Percentiles rank a stretch among this genome's conserved stretches.
These are phyloP conservation scores for Shiraia bambusicola DNA, from an alignment of 2,329 filamentous ascomycete species.

Conservation along the genomic window DNA sequence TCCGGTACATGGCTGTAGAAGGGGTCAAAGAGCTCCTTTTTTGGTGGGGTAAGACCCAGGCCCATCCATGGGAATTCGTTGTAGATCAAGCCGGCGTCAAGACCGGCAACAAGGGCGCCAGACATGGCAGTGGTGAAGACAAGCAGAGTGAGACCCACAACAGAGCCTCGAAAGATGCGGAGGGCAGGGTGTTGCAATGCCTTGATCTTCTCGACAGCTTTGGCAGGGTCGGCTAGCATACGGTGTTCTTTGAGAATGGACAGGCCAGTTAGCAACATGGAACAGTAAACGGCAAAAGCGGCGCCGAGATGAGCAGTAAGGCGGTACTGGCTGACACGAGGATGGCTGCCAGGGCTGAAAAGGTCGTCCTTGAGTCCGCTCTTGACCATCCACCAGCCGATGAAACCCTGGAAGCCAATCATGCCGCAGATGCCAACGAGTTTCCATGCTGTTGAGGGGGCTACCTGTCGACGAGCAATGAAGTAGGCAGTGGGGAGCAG, in stretches of 20 bases:
- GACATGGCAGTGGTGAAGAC: slow-evolving; percentile 92
- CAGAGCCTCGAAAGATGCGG: slow-evolving; percentile 69
- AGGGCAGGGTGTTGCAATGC: slow-evolving; percentile 67
- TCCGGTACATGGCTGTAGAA: slow-evolving; percentile 83
- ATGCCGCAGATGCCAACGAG: slow-evolving; percentile 81
- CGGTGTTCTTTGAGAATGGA: slow-evolving; percentile 76
- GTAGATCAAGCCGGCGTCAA: slow-evolving; percentile 96
- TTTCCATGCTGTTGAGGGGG: slow-evolving; percentile 72
- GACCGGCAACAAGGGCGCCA: slow-evolving; percentile 86
- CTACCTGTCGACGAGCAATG: slow-evolving; percentile 75
- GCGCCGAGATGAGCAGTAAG: slow-evolving; percentile 85
- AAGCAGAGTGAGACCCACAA: slow-evolving; percentile 69
- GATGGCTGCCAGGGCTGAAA: slow-evolving; percentile 86
- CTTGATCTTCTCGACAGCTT: slow-evolving; percentile 61
- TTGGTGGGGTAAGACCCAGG: slow-evolving; percentile 75
- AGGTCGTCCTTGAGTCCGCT: slow-evolving; percentile 94
- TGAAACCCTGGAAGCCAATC: slow-evolving; percentile 91
- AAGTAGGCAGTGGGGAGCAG: slow-evolving; percentile 88
- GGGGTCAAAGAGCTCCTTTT: slow-evolving; percentile 76
- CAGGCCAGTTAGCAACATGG: slow-evolving; percentile 90
- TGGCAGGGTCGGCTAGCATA: slow-evolving; percentile 67
- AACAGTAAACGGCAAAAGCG: slow-evolving; percentile 88
- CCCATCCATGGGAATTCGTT: slow-evolving; percentile 99
- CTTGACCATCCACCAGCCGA: slow-evolving; percentile 99
- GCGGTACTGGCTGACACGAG: slow-evolving; percentile 91